A percentile compares a stretch with the other conserved stretches of the same genome.
These are phyloP conservation scores for Hordeum pubiflorum DNA, from an alignment of 202 grass and related monocot species.

Conservation along the genomic window DNA sequence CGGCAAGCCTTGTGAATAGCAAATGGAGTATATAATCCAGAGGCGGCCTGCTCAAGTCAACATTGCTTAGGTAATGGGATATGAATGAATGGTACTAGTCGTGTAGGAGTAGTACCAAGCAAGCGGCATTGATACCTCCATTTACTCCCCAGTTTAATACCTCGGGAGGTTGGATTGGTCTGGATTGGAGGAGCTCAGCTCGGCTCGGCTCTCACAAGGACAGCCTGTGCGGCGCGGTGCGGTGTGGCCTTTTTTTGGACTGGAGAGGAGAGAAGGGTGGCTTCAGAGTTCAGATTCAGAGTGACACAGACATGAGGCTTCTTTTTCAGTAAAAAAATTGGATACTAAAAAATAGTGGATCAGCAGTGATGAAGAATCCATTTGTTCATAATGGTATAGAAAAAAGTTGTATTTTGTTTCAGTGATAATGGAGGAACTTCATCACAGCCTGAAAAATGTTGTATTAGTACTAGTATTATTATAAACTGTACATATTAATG, in stretches of 20 bases:
- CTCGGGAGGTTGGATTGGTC: slow-evolving; percentile 24
- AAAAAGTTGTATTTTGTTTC: background rate
- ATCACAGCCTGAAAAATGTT: background rate
- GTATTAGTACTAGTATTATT: background rate
- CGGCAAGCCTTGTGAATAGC: background rate
- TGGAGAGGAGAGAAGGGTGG: background rate
- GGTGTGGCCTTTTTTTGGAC: background rate
- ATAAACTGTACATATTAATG: background rate
- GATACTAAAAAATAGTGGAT: too few species aligned
- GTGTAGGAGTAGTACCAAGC: background rate
- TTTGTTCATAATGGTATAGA: too few species aligned
- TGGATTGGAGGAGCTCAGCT: background rate
- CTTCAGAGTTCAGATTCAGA: slow-evolving; percentile 5
- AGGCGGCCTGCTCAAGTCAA: slow-evolving; percentile 40
- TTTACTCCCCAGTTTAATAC: slow-evolving; percentile 39
- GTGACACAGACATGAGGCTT: background rate
- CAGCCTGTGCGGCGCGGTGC: slow-evolving; percentile 30
- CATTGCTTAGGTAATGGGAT: slow-evolving; percentile 36
- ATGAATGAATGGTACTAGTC: background rate
- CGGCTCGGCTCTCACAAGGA: slow-evolving; percentile 9
- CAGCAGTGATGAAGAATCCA: background rate
- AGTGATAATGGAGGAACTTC: background rate
- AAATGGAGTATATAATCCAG: background rate
- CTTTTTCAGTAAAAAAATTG: background rate
- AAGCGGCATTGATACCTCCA: slow-evolving; percentile 51